A percentile compares a stretch with the other conserved stretches of the same genome.
Evolutionary conservation across 345 rosid genomes (phyloP).

Genomic region (Trapa bicornis): DNA sequence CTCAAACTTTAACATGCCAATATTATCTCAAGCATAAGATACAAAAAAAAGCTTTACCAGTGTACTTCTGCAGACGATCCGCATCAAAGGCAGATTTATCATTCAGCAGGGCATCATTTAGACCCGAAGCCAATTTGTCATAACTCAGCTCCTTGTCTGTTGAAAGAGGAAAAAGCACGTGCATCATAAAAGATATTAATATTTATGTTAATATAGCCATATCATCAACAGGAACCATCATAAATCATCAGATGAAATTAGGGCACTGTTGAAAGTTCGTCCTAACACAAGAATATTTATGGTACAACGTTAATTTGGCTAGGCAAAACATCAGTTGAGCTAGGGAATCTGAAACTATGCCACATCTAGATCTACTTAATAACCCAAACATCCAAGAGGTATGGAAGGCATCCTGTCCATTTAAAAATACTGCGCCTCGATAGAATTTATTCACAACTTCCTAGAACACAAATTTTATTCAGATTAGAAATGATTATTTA

Average conservation of each 20-base stretch:
- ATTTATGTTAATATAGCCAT: not conserved
- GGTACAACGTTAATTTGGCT: not conserved
- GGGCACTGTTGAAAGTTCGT: not conserved
- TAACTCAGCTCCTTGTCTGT: constrained; percentile 53
- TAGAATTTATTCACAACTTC: not conserved
- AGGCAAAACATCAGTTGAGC: not conserved
- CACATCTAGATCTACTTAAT: not conserved
- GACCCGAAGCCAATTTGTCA: constrained; percentile 54
- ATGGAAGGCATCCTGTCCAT: not conserved
- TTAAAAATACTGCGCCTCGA: not conserved
- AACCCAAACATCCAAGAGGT: not conserved
- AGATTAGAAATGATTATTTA: too few relatives aligned
- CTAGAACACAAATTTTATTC: too few relatives aligned
- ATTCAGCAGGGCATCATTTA: constrained; percentile 50
- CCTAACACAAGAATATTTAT: not conserved
- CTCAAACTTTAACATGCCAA: not conserved
- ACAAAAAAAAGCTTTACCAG: constrained; percentile 26
- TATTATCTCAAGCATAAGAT: not conserved
- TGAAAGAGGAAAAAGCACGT: not conserved
- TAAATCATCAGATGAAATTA: not conserved
- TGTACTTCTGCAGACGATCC: constrained; percentile 49
- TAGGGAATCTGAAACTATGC: not conserved
- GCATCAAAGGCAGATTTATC: constrained; percentile 65
- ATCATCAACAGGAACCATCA: not conserved
- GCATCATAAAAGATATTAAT: not conserved